phyloP scores from a whole-genome alignment of 2,329 filamentous ascomycete species.

The Calonectria pseudoreteaudii region DNA sequence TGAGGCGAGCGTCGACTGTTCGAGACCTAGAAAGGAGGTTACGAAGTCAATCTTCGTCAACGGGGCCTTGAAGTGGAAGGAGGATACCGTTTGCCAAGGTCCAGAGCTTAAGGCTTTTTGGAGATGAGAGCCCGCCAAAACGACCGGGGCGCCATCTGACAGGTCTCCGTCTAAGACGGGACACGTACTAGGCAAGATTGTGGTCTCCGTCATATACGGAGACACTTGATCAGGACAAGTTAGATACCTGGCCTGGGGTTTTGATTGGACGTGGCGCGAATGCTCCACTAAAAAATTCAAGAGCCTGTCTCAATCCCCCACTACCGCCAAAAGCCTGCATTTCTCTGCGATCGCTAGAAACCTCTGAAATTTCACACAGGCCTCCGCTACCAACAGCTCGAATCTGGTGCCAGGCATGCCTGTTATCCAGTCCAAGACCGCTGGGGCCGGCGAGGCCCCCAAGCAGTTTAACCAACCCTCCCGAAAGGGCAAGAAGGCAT shows the following conservation, averaged over 20 bases:
- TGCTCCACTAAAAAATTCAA: conserved; percentile 46
- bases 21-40: conserved; percentile 42
- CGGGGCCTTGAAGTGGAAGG: conserved; percentile 42
- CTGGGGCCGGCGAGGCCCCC: conserved; percentile 71
- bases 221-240: conserved; percentile 20
- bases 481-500: conserved; percentile 97
- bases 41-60: conserved; percentile 31
- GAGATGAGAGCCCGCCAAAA: conserved; percentile 30
- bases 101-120: conserved; percentile 7
- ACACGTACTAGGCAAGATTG: conserved; percentile 43
- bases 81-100: conserved; percentile 35
- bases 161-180: conserved; percentile 23
- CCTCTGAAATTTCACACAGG: conserved; percentile 26
- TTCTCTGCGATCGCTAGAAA: conserved; percentile 28
- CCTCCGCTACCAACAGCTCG: conserved; percentile 29
- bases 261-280: conserved; percentile 7
- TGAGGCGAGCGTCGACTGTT: conserved; percentile 20
- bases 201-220: conserved; percentile 23
- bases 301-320: conserved; percentile 40
- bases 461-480: conserved; percentile 89
- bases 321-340: conserved; percentile 28
- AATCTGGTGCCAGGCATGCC: conserved; percentile 58
- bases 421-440: conserved; percentile 58
- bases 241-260: conserved; percentile 2
- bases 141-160: conserved; percentile 22